phyloP scores from a whole-genome alignment of 2,329 filamentous ascomycete genomes.

The Elsinoe necatrix region DNA sequence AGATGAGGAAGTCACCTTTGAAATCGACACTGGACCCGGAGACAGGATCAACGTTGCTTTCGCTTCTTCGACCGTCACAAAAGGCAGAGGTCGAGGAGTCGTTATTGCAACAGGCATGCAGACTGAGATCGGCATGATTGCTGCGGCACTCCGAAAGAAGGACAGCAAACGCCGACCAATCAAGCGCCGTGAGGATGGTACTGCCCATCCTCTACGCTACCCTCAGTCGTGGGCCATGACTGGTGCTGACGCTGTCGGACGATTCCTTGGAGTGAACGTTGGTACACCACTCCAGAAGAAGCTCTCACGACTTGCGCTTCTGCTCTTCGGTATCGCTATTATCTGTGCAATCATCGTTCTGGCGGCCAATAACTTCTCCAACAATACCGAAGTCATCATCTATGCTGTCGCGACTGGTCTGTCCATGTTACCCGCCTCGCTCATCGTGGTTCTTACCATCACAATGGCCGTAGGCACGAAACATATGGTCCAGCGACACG shows the following conservation, averaged over 20 bases:
- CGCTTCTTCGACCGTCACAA: conserved; percentile 55
- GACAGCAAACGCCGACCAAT: conserved; percentile 30
- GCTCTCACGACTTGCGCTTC: conserved; percentile 69
- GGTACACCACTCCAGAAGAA: conserved; percentile 76
- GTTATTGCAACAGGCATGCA: conserved; percentile 52
- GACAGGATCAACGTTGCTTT: conserved; percentile 58
- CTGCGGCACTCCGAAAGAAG: conserved; percentile 52
- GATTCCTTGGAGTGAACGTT: conserved; percentile 57
- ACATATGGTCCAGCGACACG: conserved; percentile 55
- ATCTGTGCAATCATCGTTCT: conserved; percentile 59
- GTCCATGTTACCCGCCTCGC: conserved; percentile 52
- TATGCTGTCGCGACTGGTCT: conserved; percentile 55
- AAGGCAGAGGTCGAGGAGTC: conserved; percentile 53
- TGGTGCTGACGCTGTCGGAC: conserved; percentile 49
- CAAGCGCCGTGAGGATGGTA: conserved; percentile 33
- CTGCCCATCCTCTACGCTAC: conserved; percentile 28
- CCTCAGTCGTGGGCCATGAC: conserved; percentile 47
- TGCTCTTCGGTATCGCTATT: conserved; percentile 64
- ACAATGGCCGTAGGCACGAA: conserved; percentile 50
- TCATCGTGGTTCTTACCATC: conserved; percentile 33
- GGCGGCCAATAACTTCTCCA: conserved; percentile 50
- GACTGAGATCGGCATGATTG: conserved; percentile 61
- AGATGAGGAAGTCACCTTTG: conserved; percentile 23
- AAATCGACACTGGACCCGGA: conserved; percentile 44
- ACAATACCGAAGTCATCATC: conserved; percentile 53